Percentiles rank a stretch among this genome's conserved stretches.
These are phyloP conservation scores for Paraurostyla sp. DNA, from an alignment of 73 alveolate species.

Conservation along the genomic window DNA sequence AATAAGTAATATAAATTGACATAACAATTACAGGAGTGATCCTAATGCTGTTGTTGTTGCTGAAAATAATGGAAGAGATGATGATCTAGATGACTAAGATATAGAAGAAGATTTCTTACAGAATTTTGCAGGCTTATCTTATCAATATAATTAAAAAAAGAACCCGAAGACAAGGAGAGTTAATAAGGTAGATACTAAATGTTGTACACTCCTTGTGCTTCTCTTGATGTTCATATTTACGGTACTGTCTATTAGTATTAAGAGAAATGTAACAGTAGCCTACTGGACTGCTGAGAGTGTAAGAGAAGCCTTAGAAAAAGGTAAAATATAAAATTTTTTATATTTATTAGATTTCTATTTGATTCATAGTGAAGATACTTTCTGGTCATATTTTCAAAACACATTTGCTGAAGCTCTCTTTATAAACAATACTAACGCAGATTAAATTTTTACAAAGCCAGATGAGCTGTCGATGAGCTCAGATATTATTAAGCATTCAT, in stretches of 20 bases:
- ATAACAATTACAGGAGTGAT: neutral
- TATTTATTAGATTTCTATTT: neutral
- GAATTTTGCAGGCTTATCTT: conserved; percentile 23
- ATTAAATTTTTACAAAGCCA: neutral
- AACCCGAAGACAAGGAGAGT: conserved; percentile 13
- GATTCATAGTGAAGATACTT: neutral
- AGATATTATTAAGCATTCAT: neutral
- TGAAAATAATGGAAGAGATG: conserved; percentile 35
- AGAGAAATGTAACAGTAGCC: conserved; percentile 4
- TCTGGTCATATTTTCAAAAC: neutral
- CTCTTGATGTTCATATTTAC: neutral
- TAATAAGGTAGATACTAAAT: conserved; percentile 17
- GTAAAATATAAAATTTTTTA: neutral
- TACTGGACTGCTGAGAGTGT: conserved; percentile 23
- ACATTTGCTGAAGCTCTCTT: conserved; percentile 12
- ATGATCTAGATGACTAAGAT: conserved; percentile 12
- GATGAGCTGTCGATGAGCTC: neutral
- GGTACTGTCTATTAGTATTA: neutral
- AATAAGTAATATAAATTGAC: neutral
- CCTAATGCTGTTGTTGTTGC: no score
- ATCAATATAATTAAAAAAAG: neutral
- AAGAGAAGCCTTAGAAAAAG: neutral
- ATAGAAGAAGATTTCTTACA: conserved; percentile 47
- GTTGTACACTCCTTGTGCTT: conserved; percentile 17
- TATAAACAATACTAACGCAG: neutral